phyloP scores from a whole-genome alignment of 2,329 filamentous ascomycete genomes.

The Rosellinia necatrix region DNA sequence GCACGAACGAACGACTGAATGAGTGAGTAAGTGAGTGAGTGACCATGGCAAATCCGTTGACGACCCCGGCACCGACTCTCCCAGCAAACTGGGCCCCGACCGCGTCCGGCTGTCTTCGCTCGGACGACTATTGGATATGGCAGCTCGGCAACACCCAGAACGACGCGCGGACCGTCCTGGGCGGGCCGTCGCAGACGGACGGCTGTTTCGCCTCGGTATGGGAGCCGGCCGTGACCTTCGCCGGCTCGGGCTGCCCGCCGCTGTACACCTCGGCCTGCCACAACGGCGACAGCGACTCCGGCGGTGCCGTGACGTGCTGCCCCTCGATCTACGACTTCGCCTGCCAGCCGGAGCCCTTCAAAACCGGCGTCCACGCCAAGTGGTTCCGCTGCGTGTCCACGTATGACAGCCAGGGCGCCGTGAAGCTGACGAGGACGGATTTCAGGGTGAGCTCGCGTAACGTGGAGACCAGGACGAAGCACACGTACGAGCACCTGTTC shows the following conservation, averaged over 20 bases:
- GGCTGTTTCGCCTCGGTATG: constrained; percentile 32
- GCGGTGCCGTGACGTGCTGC: constrained; percentile 33
- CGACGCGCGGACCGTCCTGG: constrained; percentile 32
- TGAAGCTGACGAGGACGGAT: constrained; percentile 23
- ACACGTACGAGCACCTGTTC: constrained; percentile 20
- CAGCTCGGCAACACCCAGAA: constrained; percentile 4
- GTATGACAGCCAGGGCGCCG: not conserved
- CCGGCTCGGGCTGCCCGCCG: constrained; percentile 29
- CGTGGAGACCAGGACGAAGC: not conserved
- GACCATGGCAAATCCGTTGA: constrained; percentile 17
- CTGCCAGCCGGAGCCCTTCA: constrained; percentile 11
- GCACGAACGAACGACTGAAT: constrained; percentile 7
- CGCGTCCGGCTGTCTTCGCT: constrained; percentile 27
- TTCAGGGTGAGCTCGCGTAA: constrained; percentile 9
- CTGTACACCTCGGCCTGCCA: constrained; percentile 34
- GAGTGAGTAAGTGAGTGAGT: too few relatives aligned
- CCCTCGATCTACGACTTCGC: constrained; percentile 27
- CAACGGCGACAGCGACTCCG: not conserved
- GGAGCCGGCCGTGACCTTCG: constrained; percentile 26
- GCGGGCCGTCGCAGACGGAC: constrained; percentile 34
- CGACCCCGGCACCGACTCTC: constrained; percentile 25
- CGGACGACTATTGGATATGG: constrained; percentile 34
- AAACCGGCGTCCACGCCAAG: constrained; percentile 10
- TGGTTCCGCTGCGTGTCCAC: constrained; percentile 28
- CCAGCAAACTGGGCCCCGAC: constrained; percentile 17